phyloP scores from a whole-genome alignment of 192 early-diverging fungal genomes.

The Mortierella antarctica region DNA sequence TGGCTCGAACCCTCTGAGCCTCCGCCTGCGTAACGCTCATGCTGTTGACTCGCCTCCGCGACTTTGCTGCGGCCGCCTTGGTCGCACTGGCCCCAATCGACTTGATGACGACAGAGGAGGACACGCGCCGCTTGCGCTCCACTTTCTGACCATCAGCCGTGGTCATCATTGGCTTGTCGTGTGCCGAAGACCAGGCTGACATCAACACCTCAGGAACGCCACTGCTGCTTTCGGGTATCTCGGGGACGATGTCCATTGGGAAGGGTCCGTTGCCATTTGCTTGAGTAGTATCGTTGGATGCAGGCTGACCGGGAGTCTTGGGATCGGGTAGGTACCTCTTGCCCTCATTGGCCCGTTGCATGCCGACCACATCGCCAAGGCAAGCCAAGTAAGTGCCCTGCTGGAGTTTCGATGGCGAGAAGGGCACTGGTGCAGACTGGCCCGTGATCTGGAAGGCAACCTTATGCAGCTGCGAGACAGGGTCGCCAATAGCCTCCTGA shows the following conservation, averaged over 20 bases:
- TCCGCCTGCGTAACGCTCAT: constrained; percentile 58
- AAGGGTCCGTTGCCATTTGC: constrained; percentile 23
- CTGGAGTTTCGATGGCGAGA: constrained; percentile 47
- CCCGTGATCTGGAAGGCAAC: constrained; percentile 85
- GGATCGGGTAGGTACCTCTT: constrained; percentile 58
- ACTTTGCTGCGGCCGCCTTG: constrained; percentile 37
- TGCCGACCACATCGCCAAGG: constrained; percentile 80
- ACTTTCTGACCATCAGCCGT: constrained; percentile 35
- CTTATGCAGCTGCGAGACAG: constrained; percentile 92
- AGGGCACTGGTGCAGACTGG: constrained; percentile 47
- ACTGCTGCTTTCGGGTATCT: constrained; percentile 22
- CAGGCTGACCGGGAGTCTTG: constrained; percentile 10
- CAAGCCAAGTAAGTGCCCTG: constrained; percentile 78
- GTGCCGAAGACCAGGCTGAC: constrained; percentile 30
- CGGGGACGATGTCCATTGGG: constrained; percentile 50
- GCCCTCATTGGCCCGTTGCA: constrained; percentile 68
- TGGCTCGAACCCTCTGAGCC: constrained; percentile 40
- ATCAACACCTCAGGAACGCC: constrained; percentile 27
- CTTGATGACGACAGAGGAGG: constrained; percentile 54
- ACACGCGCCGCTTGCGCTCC: constrained; percentile 55
- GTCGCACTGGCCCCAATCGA: constrained; percentile 13
- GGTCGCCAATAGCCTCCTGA: constrained; percentile 76
- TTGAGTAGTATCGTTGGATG: background rate
- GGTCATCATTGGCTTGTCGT: constrained; percentile 27
- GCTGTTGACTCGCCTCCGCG: constrained; percentile 64